phyloP scores from a whole-genome alignment of 352 stramenopile species.

The Pythium sp. region DNA sequence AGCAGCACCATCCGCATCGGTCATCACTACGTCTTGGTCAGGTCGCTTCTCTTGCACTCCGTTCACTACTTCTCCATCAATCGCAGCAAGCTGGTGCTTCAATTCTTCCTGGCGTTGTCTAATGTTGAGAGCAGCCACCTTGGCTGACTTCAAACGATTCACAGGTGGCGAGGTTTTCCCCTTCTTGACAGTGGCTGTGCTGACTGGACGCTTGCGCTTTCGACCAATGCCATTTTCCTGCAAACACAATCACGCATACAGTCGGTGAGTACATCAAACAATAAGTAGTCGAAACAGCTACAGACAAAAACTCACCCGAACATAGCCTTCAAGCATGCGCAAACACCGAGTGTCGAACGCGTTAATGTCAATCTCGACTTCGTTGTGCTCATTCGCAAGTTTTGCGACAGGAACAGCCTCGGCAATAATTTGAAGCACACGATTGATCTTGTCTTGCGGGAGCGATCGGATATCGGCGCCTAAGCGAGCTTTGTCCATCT shows the following conservation, averaged over 20 bases:
- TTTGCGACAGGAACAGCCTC: constrained; percentile 84
- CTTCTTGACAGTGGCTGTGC: constrained; percentile 31
- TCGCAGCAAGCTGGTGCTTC: constrained; percentile 73
- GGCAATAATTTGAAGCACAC: constrained; percentile 86
- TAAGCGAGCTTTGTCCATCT: constrained; percentile 79
- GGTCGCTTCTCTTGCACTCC: constrained; percentile 23
- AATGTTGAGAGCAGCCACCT: constrained; percentile 80
- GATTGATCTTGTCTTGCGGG: constrained; percentile 86
- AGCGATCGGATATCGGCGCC: constrained; percentile 80
- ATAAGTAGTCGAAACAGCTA: constrained; percentile 2
- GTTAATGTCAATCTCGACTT: constrained; percentile 90
- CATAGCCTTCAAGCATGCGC: constrained; percentile 88
- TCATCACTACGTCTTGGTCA: constrained; percentile 54
- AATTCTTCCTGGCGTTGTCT: constrained; percentile 68
- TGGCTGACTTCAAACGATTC: constrained; percentile 78
- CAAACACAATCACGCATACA: constrained; percentile 12
- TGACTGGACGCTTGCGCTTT: constrained; percentile 74
- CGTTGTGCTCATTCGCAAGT: constrained; percentile 78
- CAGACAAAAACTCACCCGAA: constrained; percentile 66
- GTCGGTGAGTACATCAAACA: constrained; percentile 9
- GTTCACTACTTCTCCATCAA: constrained; percentile 43
- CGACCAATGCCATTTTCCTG: constrained; percentile 87
- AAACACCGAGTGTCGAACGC: constrained; percentile 85
- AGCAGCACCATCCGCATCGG: constrained; percentile 29
- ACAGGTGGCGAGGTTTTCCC: constrained; percentile 46